Percentiles rank a stretch among this genome's conserved stretches.
Evolutionary conservation across 176 grass and related monocot genomes (phyloP).

Genomic region (Eremochloa ophiuroides): DNA sequence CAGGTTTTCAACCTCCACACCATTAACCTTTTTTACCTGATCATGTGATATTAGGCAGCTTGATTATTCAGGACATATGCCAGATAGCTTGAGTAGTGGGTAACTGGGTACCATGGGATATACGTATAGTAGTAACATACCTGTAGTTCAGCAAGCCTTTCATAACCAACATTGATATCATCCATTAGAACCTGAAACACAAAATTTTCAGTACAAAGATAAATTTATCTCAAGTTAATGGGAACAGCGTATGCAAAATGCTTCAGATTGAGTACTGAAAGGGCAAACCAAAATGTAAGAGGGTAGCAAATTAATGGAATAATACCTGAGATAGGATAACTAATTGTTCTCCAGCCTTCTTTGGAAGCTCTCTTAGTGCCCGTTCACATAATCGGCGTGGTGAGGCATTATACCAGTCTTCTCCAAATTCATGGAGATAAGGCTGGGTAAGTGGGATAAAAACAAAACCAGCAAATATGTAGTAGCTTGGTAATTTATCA

Average conservation of each 20-base stretch:
- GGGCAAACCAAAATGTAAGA: neutral
- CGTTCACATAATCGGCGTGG: constrained; percentile 88
- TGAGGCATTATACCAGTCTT: constrained; percentile 94
- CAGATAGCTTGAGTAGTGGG: neutral
- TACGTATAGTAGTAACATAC: constrained; percentile 26
- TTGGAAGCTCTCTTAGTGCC: constrained; percentile 79
- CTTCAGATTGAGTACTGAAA: constrained; percentile 2
- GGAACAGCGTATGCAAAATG: neutral
- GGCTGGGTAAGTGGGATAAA: constrained; percentile 92
- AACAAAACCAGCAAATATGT: constrained; percentile 93
- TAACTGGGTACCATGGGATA: neutral
- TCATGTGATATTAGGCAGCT: constrained; percentile 2
- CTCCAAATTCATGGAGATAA: constrained; percentile 98
- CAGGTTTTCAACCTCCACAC: constrained; percentile 74
- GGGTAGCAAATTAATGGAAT: constrained; percentile 11
- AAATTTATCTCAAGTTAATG: neutral
- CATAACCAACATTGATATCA: constrained; percentile 94
- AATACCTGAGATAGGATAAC: constrained; percentile 93
- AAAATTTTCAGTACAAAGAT: constrained; percentile 9
- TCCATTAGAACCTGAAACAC: constrained; percentile 81
- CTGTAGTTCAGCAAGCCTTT: constrained; percentile 81
- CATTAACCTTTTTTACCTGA: constrained; percentile 88
- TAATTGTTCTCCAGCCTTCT: constrained; percentile 70
- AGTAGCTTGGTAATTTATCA: constrained; percentile 89
- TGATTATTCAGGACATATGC: constrained; percentile 12